A percentile compares a stretch with the other conserved stretches of the same genome.
These are phyloP conservation scores for Orbilia oligospora DNA, from an alignment of 2,329 filamentous ascomycete genomes.

Conservation along the genomic window DNA sequence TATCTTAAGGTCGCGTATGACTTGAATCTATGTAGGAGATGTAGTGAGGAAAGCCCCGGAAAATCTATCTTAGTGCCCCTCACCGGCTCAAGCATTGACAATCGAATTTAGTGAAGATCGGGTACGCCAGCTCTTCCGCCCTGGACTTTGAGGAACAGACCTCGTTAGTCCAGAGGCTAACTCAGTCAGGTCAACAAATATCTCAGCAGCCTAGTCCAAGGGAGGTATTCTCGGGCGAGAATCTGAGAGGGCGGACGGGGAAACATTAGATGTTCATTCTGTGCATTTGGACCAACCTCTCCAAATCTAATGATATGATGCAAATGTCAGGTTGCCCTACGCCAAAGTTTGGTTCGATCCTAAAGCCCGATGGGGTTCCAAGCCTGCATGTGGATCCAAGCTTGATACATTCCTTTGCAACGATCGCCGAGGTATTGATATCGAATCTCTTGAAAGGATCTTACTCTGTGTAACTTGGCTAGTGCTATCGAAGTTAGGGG, in stretches of 20 bases:
- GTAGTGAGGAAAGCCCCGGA: background rate
- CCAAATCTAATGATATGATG: constrained; percentile 14
- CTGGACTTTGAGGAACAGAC: background rate
- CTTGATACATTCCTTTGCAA: background rate
- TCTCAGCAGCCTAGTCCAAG: background rate
- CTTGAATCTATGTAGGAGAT: background rate
- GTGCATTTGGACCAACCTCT: constrained; percentile 12
- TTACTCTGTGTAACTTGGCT: constrained; percentile 49
- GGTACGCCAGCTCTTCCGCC: background rate
- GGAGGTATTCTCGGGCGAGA: background rate
- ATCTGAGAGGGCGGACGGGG: background rate
- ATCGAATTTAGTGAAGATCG: constrained; percentile 5
- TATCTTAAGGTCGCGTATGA: constrained; percentile 30
- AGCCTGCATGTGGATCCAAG: constrained; percentile 24
- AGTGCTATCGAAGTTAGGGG: constrained; percentile 13
- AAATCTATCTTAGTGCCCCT: background rate
- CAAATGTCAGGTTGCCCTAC: constrained; percentile 23
- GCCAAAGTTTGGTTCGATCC: constrained; percentile 22
- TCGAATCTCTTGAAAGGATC: constrained; percentile 6
- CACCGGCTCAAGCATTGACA: constrained; percentile 11
- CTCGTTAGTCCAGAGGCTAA: background rate
- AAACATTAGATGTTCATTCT: background rate
- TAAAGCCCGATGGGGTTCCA: constrained; percentile 26
- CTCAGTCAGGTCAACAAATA: background rate
- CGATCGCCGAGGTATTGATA: constrained; percentile 36